Evolutionary conservation across 306 rosid genomes (phyloP).

Genomic region (Adenanthera pavonina): DNA sequence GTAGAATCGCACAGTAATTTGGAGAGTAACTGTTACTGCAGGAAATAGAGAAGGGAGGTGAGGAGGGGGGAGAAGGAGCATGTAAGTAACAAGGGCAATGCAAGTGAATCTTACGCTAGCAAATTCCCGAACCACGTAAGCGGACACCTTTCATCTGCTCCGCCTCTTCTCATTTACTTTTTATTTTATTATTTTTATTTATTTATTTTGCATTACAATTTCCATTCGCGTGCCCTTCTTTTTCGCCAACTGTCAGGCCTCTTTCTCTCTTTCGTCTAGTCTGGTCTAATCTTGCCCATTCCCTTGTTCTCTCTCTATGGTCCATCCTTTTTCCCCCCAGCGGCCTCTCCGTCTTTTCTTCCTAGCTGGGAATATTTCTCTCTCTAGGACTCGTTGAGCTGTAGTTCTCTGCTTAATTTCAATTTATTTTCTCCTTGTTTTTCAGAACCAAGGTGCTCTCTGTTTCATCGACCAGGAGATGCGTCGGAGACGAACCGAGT

Average conservation of each 20-base stretch:
- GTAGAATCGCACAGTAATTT: neutral
- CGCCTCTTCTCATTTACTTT: neutral
- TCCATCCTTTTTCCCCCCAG: slow-evolving; percentile 30
- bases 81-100: neutral
- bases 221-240: slow-evolving; percentile 56
- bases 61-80: neutral
- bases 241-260: slow-evolving; percentile 45
- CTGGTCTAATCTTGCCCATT: slow-evolving; percentile 38
- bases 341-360: slow-evolving; percentile 32
- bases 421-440: slow-evolving; percentile 10
- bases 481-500: slow-evolving; percentile 46
- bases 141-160: neutral
- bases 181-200: neutral
- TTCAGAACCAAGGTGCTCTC: slow-evolving; percentile 29
- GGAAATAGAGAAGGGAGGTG: neutral
- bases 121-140: slow-evolving; percentile 43
- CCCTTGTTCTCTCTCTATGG: slow-evolving; percentile 42
- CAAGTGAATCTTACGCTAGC: slow-evolving; percentile 33
- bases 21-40: neutral
- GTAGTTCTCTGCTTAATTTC: slow-evolving; percentile 4
- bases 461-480: slow-evolving; percentile 48
- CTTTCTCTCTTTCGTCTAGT: slow-evolving; percentile 47
- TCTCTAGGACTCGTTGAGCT: slow-evolving; percentile 35
- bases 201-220: neutral
- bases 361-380: slow-evolving; percentile 36